Evolutionary conservation across 2,329 filamentous ascomycete species (phyloP), one percentile per base, ranked within the genome.

Genomic region (Fusarium sp.): DNA sequence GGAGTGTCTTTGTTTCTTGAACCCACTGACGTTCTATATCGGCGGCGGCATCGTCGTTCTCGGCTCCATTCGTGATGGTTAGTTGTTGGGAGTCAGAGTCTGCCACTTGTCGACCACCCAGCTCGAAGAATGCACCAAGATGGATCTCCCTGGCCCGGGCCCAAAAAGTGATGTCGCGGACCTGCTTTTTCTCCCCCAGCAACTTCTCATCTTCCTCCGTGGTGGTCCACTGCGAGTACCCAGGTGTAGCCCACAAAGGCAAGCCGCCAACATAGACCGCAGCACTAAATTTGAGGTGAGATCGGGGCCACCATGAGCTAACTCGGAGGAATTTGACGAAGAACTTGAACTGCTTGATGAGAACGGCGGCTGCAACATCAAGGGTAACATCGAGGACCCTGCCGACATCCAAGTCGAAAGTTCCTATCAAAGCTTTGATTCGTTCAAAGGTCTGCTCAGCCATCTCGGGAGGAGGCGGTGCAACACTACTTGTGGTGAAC

Each of bases 261-360:
- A 98, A 84, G 0, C 93, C 91, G 4, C 88, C 87, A 13, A 88
- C 83, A 50, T 87, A 87, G 16, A 85, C 80, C 36, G 77, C 77
- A 11, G 82, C 77, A 46, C 78, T 75, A 37, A 82, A 78, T 71
- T 87, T 79, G 13, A 78, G 67, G 27, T 80, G 85, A 52, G 89
- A 89, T 52, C 91, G 90, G 2, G 96, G 96, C 96, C 96, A 99
- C 96, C 96, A 99, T 27, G 95, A 97, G 82, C 95, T 98, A 62
- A 91, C 90, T 62, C 95, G 89, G 27, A 99, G 85, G 50, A 98
- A 91, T 78, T 97, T 97, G 78, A 98, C 92, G 76, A 98, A 98
- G 82, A 98, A 99, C 34, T 92, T 90, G 78, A 92, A 94, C 72
- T 97, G 94, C 77, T 97, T 97, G 75, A 99, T 93, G 55, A 99